Base-by-base conservation (phyloP, 2,329 filamentous ascomycete genomes). In the Fusarium nygamai region DNA sequence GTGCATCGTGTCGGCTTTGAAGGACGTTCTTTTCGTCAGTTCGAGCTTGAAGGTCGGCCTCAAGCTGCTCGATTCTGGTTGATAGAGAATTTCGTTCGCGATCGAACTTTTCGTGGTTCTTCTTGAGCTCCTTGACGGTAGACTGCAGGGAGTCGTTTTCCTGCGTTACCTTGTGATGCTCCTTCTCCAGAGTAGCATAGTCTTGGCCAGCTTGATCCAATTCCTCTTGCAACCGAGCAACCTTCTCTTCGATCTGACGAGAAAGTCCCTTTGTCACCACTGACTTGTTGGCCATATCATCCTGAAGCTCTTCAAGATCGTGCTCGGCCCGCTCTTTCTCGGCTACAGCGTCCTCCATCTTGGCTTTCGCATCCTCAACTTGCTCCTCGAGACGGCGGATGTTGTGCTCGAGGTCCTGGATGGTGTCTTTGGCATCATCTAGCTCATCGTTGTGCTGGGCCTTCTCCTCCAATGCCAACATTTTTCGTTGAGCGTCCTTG, bases 251-350 rank as follows among this genome's bases (percentile, higher is more conserved):
- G 24, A 94, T 87, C 81, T 95, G 93, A 38, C 92, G 89, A 60
- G 90, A 93, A 14, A 94, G 86, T 5, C 92, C 92, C 79, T 93
- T 94, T 19, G 92, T 93, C 61, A 90, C 90, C 43, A 94, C 88
- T 0, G 93, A 95, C 76, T 94, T 95, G 82, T 95, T 92, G 29
- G 92, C 88, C 88, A 95, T 90, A 77, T 95, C 93, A 61, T 94
- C 92, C 71, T 93, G 92, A 31, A 95, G 85, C 77, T 92, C 90
- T 75, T 91, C 87, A 22, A 92, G 83, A 67, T 92, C 87, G 12
- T 82, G 83, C 75, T 91, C 88, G 5, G 90, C 90, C 36, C 87
- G 86, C 29, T 89, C 85, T 74, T 89, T 90, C 64, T 91, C 86
- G 3, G 83, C 79, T 13, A 86, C 69, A 1, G 90, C 89, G 59